phyloP scores from a whole-genome alignment of 768 basidiomycete genomes.

The Nevesoporus exiguus region DNA sequence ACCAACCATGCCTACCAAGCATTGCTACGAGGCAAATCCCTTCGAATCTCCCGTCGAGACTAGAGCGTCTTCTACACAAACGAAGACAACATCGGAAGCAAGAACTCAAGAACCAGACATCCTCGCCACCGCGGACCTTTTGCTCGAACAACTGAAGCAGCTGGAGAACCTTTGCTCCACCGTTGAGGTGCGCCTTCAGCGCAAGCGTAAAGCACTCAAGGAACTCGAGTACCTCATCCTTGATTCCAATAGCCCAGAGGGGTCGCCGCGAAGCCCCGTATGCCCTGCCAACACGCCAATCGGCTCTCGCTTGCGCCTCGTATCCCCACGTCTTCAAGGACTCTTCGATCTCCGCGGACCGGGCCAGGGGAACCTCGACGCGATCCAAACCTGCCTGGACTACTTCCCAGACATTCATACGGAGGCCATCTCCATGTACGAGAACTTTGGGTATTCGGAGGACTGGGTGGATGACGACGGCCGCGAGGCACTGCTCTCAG shows the following conservation, averaged over 20 bases:
- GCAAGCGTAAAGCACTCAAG: constrained; percentile 21
- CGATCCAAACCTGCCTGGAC: constrained; percentile 23
- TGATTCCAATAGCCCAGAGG: constrained; percentile 10
- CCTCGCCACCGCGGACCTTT: constrained; percentile 30
- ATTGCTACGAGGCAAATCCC: constrained; percentile 7
- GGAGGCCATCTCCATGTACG: background rate
- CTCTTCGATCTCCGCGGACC: constrained; percentile 31
- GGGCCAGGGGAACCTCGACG: constrained; percentile 21
- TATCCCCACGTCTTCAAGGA: constrained; percentile 30
- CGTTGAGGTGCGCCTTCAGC: constrained; percentile 22
- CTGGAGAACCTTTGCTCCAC: constrained; percentile 24
- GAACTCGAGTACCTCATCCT: constrained; percentile 22
- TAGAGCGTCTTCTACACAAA: background rate
- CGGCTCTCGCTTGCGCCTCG: constrained; percentile 7
- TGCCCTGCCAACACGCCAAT: constrained; percentile 25
- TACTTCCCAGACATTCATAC: constrained; percentile 15
- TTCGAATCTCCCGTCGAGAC: constrained; percentile 23
- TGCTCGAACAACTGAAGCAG: constrained; percentile 24
- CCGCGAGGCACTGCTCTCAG: constrained; percentile 12
- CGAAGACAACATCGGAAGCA: background rate
- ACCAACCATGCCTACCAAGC: constrained; percentile 9
- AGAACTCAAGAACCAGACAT: constrained; percentile 16
- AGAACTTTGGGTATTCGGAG: constrained; percentile 9
- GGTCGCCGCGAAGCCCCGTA: constrained; percentile 14
- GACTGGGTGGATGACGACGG: constrained; percentile 31